Base-by-base conservation (phyloP, 108 stramenopile species). In the Nitzschia sp. region DNA sequence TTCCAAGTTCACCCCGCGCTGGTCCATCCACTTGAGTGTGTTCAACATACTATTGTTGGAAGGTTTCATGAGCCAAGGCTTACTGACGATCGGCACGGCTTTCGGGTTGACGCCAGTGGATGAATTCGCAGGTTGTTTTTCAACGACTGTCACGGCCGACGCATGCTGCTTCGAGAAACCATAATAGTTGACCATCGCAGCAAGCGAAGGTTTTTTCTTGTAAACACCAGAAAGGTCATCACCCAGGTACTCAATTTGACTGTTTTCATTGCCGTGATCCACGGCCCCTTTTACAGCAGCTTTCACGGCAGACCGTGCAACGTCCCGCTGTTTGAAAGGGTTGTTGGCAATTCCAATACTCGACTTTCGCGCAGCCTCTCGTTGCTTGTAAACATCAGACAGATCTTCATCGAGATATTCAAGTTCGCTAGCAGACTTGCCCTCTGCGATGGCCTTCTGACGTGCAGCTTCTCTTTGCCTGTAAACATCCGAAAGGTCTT, bases 181-280 rank as follows among this genome's bases (percentile, higher is more conserved):
- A 56, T 58, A 70, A 30, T 70, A 70, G 1, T 31, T 59, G 28
- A 70, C 47, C 68, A 70, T 47, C 11, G 29, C 68, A 30, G 58
- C 28, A 6, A 70, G 9, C 3, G 68, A 59, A 21, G 68, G 68
- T 29, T 45, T 68, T 42, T 42, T 42, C n/a, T n/a, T n/a, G n/a
- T n/a, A n/a, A n/a, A n/a, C n/a, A n/a, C n/a, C n/a, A n/a, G n/a
- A n/a, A n/a, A n/a, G n/a, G n/a, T n/a, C n/a, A n/a, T n/a, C n/a
- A n/a, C n/a, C n/a, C n/a, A n/a, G n/a, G n/a, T n/a, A n/a, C n/a
- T n/a, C n/a, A n/a, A n/a, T n/a, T n/a, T n/a, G 38, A 42, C 38
- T 42, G 15, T 15, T n/a, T n/a, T n/a, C n/a, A n/a, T n/a, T n/a
- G n/a, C n/a, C n/a, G n/a, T n/a, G n/a, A n/a, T n/a, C n/a, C n/a